Conservation (phyloP, 78 protist genomes). For the Dictyostelium firmibasis region DNA sequence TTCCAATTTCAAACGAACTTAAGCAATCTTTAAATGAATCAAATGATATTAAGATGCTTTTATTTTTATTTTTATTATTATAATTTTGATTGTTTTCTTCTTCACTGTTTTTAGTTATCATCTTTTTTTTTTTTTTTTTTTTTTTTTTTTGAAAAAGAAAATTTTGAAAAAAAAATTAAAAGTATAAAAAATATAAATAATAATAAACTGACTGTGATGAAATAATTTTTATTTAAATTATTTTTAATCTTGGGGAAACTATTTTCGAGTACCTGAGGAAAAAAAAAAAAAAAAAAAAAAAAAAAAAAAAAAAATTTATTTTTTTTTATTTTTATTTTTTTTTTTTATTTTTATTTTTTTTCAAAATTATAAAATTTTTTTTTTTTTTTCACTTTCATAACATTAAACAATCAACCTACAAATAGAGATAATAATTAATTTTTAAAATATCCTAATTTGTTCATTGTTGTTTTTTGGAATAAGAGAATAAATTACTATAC, state of each 20-base stretch:
- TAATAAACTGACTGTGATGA: too few species aligned
- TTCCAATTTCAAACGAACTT: slow-evolving; percentile 26
- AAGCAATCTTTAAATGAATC: slow-evolving; percentile 66
- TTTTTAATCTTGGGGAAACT: too few species aligned
- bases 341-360: background rate
- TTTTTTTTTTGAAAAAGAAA: too few species aligned
- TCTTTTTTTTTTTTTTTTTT: background rate
- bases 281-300: background rate
- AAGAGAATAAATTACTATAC: background rate
- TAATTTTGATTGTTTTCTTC: too few species aligned
- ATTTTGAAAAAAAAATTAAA: too few species aligned
- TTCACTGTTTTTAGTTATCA: background rate
- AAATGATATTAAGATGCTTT: background rate
- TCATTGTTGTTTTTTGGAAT: background rate
- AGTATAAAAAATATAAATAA: too few species aligned
- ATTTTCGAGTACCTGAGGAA: background rate
- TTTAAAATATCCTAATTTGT: background rate
- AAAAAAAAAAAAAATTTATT: background rate
- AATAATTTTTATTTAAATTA: too few species aligned
- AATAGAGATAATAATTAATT: background rate
- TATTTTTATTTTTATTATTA: background rate
- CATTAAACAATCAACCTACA: background rate
- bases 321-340: background rate
- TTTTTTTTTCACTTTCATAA: background rate
- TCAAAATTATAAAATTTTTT: background rate